Conservation (phyloP, 2,329 filamentous ascomycete species). For the Aspergillus pseudonomiae region DNA sequence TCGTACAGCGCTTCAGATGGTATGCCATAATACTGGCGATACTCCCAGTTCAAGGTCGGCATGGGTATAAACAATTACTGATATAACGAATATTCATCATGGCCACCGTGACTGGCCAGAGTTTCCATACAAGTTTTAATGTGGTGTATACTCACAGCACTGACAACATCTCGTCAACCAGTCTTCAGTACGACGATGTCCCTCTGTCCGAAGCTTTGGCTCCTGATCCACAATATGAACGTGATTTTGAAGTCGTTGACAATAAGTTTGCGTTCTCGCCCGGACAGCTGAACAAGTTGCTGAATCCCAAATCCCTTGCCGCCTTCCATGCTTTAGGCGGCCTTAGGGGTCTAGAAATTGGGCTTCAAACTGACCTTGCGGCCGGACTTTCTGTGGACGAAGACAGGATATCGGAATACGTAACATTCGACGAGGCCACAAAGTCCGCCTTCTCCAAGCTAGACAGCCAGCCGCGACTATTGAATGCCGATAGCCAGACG, state of each 20-base stretch:
- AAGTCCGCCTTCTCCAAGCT: not conserved
- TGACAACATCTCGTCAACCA: not conserved
- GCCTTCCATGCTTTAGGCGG: constrained; percentile 76
- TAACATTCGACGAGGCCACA: constrained; percentile 6
- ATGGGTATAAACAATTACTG: not conserved
- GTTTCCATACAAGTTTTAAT: not conserved
- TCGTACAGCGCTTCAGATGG: not conserved
- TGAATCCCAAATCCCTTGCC: constrained; percentile 73
- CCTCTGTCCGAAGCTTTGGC: constrained; percentile 55
- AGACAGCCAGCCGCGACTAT: not conserved
- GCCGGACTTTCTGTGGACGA: constrained; percentile 71
- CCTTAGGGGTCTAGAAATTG: constrained; percentile 69
- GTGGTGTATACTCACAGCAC: not conserved
- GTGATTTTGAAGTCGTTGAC: constrained; percentile 63
- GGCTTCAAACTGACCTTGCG: constrained; percentile 64
- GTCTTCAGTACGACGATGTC: not conserved
- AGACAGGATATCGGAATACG: constrained; percentile 35
- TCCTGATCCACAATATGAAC: constrained; percentile 71
- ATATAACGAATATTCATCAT: not conserved
- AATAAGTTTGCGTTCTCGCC: constrained; percentile 72
- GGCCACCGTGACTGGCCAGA: not conserved
- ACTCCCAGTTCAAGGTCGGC: not conserved
- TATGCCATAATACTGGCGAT: not conserved
- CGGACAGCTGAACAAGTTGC: constrained; percentile 70
- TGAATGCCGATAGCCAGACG: not conserved